phyloP scores from a whole-genome alignment of 1,139 yeast genomes.

The Saccharomycopsis hybrid region DNA sequence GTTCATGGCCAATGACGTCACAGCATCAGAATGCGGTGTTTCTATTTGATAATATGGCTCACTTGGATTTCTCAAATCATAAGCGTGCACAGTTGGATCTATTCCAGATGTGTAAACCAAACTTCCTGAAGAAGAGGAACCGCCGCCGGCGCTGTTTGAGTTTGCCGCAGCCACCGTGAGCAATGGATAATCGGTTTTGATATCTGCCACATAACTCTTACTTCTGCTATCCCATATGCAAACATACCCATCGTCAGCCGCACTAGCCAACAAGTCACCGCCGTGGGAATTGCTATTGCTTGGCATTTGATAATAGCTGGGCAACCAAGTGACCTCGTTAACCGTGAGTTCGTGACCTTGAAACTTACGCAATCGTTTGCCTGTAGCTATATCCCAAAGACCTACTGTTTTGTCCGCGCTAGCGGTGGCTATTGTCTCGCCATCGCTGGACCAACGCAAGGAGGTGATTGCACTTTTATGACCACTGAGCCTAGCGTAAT shows the following conservation, averaged over 20 bases:
- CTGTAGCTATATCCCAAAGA: slow-evolving; percentile 38
- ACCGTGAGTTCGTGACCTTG: slow-evolving; percentile 48
- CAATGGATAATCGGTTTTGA: slow-evolving; percentile 50
- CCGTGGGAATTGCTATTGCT: too few relatives aligned
- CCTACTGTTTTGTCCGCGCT: slow-evolving; percentile 48
- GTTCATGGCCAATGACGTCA: slow-evolving; percentile 47
- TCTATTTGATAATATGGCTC: slow-evolving; percentile 41
- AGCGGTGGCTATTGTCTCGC: slow-evolving; percentile 34
- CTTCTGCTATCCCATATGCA: slow-evolving; percentile 61
- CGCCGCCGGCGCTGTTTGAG: slow-evolving; percentile 22
- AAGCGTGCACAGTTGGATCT: slow-evolving; percentile 55
- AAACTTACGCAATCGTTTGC: slow-evolving; percentile 47
- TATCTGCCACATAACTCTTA: slow-evolving; percentile 35
- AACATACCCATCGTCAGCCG: slow-evolving; percentile 59
- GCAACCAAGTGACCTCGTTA: slow-evolving; percentile 55
- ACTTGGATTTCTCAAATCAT: slow-evolving; percentile 42
- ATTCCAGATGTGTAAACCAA: slow-evolving; percentile 56
- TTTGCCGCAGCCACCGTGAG: slow-evolving; percentile 42
- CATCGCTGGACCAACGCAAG: slow-evolving; percentile 39
- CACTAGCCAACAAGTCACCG: slow-evolving; percentile 39
- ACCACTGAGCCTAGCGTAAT: slow-evolving; percentile 37
- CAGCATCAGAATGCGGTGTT: slow-evolving; percentile 41
- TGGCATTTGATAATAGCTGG: too few relatives aligned
- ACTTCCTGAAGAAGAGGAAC: slow-evolving; percentile 1
- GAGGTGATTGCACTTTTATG: slow-evolving; percentile 50